Evolutionary conservation across 129 eudicot genomes (phyloP).

Genomic region (Lonicera japonica): DNA sequence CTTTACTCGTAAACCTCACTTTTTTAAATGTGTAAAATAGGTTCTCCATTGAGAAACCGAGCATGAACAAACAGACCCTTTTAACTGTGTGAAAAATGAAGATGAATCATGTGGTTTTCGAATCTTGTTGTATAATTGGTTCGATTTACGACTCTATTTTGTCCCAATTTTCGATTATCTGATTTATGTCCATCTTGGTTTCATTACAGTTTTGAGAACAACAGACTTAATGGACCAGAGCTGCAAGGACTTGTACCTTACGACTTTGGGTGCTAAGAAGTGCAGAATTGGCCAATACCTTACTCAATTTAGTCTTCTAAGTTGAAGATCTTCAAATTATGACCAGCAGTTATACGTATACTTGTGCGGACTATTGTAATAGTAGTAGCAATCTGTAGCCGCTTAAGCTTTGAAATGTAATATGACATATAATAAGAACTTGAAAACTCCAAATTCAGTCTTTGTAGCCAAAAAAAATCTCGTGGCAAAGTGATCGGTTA

Average conservation of each 20-base stretch:
- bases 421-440: not conserved
- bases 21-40: too few species aligned
- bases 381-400: not conserved
- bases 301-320: not conserved
- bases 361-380: not conserved
- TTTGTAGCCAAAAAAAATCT: not conserved
- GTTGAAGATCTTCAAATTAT: not conserved
- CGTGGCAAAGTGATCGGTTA: not conserved
- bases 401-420: not conserved
- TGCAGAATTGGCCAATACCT: not conserved
- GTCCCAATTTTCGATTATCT: slow-evolving; percentile 1
- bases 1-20: too few species aligned
- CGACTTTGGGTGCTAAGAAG: slow-evolving; percentile 73
- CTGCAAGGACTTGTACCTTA: slow-evolving; percentile 76
- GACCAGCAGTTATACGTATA: not conserved
- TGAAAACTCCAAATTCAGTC: slow-evolving; percentile 2
- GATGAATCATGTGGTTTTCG: too few species aligned
- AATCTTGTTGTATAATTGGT: too few species aligned
- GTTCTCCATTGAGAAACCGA: too few species aligned
- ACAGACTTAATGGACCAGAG: slow-evolving; percentile 76
- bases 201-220: slow-evolving; percentile 52
- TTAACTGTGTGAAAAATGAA: too few species aligned
- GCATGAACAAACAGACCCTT: too few species aligned
- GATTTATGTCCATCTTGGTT: not conserved
- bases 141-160: not conserved